A percentile compares a stretch with the other conserved stretches of the same genome.
phyloP scores from a whole-genome alignment of 305 asterid species.

The Petunia hybrid region DNA sequence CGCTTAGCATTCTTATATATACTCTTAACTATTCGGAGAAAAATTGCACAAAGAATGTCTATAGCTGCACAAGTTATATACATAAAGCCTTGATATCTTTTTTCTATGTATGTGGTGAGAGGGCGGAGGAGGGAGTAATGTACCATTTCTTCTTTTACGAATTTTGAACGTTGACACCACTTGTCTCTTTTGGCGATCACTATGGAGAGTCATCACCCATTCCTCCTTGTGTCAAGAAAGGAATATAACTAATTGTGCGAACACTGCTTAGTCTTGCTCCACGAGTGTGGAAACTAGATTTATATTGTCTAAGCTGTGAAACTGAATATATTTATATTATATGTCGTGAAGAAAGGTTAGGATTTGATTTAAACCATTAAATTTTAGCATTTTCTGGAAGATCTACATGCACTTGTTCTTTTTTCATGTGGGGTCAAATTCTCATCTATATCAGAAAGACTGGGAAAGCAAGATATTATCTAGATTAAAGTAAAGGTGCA shows the following conservation, averaged over 20 bases:
- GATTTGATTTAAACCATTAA: no score
- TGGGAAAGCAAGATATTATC: no score
- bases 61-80: constrained; percentile 9
- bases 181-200: not conserved
- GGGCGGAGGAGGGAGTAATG: constrained; percentile 23
- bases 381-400: no score
- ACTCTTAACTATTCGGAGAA: not conserved
- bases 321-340: no score
- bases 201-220: not conserved
- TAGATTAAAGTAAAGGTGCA: no score
- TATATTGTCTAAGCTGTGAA: no score
- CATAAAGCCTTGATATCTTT: constrained; percentile 17
- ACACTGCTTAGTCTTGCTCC: no score
- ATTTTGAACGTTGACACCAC: not conserved
- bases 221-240: constrained; percentile 11
- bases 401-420: no score
- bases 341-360: no score
- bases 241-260: not conserved
- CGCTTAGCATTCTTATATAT: constrained; percentile 19
- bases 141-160: constrained; percentile 15
- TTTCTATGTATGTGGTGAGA: not conserved
- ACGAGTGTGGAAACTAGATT: no score
- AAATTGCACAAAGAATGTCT: constrained; percentile 26
- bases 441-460: no score
- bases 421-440: no score